phyloP scores from a whole-genome alignment of 2,329 filamentous ascomycete species.

The Fusarium sp. region DNA sequence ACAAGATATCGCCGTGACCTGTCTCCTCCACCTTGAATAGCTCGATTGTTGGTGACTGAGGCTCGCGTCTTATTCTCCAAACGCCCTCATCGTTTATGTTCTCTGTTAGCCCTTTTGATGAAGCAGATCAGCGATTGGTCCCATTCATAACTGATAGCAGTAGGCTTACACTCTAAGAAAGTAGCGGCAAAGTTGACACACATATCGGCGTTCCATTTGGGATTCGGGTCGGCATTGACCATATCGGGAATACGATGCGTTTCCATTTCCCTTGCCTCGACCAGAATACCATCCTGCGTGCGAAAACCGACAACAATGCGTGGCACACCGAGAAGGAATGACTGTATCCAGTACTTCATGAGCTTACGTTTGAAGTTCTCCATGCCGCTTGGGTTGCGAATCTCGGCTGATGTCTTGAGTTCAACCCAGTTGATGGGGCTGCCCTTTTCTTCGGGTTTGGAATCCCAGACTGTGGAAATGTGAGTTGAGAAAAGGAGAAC shows the following conservation, averaged over 20 bases:
- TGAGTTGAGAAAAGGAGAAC: background rate
- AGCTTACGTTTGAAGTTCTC: slow-evolving; percentile 88
- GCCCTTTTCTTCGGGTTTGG: slow-evolving; percentile 72
- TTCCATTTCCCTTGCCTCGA: slow-evolving; percentile 78
- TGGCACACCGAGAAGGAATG: slow-evolving; percentile 90
- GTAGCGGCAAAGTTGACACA: slow-evolving; percentile 89
- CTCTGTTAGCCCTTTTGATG: slow-evolving; percentile 66
- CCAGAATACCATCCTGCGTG: slow-evolving; percentile 75
- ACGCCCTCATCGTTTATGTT: slow-evolving; percentile 76
- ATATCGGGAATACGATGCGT: slow-evolving; percentile 81
- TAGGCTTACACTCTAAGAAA: slow-evolving; percentile 77
- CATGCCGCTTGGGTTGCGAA: slow-evolving; percentile 73
- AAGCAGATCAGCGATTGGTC: slow-evolving; percentile 2
- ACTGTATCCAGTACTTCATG: slow-evolving; percentile 96
- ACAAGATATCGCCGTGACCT: slow-evolving; percentile 80
- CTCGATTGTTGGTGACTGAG: slow-evolving; percentile 73
- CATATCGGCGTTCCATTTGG: slow-evolving; percentile 88
- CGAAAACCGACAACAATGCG: slow-evolving; percentile 93
- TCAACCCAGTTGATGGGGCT: slow-evolving; percentile 91
- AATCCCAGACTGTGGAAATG: slow-evolving; percentile 75
- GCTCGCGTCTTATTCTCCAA: slow-evolving; percentile 78
- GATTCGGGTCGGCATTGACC: slow-evolving; percentile 72
- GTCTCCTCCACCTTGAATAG: slow-evolving; percentile 75
- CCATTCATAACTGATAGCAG: background rate
- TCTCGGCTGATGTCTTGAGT: slow-evolving; percentile 86